phyloP scores from a whole-genome alignment of 2,329 filamentous ascomycete genomes.

The Neopestalotiopsis sp. region DNA sequence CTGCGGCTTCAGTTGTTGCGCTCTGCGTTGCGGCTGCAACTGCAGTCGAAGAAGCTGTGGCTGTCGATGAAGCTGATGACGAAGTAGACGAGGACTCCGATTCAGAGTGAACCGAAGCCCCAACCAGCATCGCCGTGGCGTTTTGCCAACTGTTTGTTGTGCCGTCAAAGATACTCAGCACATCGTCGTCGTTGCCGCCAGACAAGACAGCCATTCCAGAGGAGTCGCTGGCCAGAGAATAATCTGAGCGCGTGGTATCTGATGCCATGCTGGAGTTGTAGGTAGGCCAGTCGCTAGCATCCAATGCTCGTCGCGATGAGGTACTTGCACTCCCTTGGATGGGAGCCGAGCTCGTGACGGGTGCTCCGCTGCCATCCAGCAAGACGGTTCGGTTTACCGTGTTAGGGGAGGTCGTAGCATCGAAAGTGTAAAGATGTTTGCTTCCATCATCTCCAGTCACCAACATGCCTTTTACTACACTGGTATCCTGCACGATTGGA shows the following conservation, averaged over 20 bases:
- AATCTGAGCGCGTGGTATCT: constrained; percentile 66
- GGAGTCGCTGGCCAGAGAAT: constrained; percentile 71
- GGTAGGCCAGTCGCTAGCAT: constrained; percentile 70
- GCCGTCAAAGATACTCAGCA: constrained; percentile 79
- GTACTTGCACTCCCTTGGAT: constrained; percentile 32
- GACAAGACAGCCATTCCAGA: constrained; percentile 76
- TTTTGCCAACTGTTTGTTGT: constrained; percentile 80
- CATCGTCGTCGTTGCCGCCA: constrained; percentile 71
- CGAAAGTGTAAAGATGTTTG: constrained; percentile 79
- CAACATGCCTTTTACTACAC: constrained; percentile 64
- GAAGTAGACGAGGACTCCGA: constrained; percentile 31
- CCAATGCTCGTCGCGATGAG: constrained; percentile 51
- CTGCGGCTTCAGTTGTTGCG: constrained; percentile 24
- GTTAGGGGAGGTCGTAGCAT: constrained; percentile 77
- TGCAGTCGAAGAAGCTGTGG: constrained; percentile 20
- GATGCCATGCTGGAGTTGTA: constrained; percentile 82
- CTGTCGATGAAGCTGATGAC: constrained; percentile 30
- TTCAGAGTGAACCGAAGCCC: constrained; percentile 22
- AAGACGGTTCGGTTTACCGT: constrained; percentile 73
- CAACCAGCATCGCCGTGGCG: constrained; percentile 63
- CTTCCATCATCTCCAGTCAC: constrained; percentile 77
- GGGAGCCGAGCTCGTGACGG: constrained; percentile 51
- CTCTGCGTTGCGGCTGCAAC: constrained; percentile 24
- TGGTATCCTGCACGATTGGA: constrained; percentile 63
- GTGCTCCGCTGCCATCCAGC: constrained; percentile 62